Evolutionary conservation across 306 rosid genomes (phyloP).

Genomic region (Elaeagnus macrophylla): DNA sequence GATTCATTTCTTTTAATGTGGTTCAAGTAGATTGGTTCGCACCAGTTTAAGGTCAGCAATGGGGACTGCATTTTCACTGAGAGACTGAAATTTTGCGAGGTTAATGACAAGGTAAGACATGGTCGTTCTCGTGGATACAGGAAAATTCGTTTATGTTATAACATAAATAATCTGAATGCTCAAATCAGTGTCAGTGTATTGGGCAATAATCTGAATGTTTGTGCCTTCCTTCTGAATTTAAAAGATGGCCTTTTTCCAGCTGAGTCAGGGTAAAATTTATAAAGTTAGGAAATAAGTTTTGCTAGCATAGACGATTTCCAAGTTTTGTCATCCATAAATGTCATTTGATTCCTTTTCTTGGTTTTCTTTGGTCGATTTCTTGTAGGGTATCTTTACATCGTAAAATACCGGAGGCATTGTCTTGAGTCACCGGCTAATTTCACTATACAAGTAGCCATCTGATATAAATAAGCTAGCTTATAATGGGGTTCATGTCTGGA

Average conservation of each 20-base stretch:
- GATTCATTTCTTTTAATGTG: not conserved
- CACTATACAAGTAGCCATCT: not conserved
- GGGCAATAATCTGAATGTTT: not conserved
- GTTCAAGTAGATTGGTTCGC: slow-evolving; percentile 66
- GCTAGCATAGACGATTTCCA: not conserved
- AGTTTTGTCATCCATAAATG: slow-evolving; percentile 4
- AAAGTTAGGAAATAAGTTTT: not conserved
- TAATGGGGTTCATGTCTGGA: too few relatives aligned
- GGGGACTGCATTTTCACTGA: slow-evolving; percentile 80
- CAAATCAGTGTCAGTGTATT: too few relatives aligned
- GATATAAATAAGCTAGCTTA: not conserved
- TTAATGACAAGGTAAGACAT: slow-evolving; percentile 69
- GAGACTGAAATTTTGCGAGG: slow-evolving; percentile 77
- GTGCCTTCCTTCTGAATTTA: not conserved
- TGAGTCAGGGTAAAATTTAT: not conserved
- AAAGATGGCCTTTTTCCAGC: not conserved
- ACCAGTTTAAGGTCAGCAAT: slow-evolving; percentile 87
- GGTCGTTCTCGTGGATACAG: not conserved
- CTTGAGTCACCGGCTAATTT: not conserved
- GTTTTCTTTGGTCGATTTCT: not conserved
- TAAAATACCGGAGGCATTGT: not conserved
- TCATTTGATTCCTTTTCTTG: not conserved
- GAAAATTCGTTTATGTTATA: too few relatives aligned
- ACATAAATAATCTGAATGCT: not conserved
- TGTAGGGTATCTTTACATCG: not conserved